These are phyloP conservation scores for Podaxis mareebaensis DNA, from an alignment of 768 basidiomycete species.

Conservation along the genomic window DNA sequence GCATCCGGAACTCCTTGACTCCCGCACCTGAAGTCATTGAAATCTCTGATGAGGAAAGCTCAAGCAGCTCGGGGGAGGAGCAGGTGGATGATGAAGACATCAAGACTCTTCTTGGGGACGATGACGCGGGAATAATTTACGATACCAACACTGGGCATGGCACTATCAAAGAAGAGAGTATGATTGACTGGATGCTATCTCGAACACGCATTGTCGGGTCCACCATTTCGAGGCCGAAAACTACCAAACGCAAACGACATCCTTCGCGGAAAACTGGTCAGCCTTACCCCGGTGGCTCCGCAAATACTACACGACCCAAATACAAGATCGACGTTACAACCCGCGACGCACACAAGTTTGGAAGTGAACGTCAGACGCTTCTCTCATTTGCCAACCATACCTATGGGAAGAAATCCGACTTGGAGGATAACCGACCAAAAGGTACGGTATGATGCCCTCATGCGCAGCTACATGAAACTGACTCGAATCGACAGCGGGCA, in stretches of 20 bases:
- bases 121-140: slow-evolving; percentile 1
- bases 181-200: slow-evolving; percentile 73
- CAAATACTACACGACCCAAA: slow-evolving; percentile 12
- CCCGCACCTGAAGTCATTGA: not conserved
- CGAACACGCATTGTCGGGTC: slow-evolving; percentile 36
- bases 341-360: slow-evolving; percentile 32
- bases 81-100: slow-evolving; percentile 15
- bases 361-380: slow-evolving; percentile 37
- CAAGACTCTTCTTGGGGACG: slow-evolving; percentile 8
- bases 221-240: slow-evolving; percentile 2
- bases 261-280: slow-evolving; percentile 21
- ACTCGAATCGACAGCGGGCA: not conserved
- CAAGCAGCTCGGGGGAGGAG: slow-evolving; percentile 17
- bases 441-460: not conserved
- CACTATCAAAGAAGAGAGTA: slow-evolving; percentile 41
- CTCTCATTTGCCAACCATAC: slow-evolving; percentile 34
- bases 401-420: not conserved
- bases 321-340: slow-evolving; percentile 40
- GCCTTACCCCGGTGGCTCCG: not conserved
- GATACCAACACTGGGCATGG: slow-evolving; percentile 17
- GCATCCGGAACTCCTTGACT: not conserved
- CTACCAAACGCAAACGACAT: not conserved
- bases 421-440: not conserved
- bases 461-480: not conserved
- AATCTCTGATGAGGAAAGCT: slow-evolving; percentile 2